A percentile compares a stretch with the other conserved stretches of the same genome.
Conservation (phyloP, 1,284 basidiomycete genomes). For the Schizophyllum commune region DNA sequence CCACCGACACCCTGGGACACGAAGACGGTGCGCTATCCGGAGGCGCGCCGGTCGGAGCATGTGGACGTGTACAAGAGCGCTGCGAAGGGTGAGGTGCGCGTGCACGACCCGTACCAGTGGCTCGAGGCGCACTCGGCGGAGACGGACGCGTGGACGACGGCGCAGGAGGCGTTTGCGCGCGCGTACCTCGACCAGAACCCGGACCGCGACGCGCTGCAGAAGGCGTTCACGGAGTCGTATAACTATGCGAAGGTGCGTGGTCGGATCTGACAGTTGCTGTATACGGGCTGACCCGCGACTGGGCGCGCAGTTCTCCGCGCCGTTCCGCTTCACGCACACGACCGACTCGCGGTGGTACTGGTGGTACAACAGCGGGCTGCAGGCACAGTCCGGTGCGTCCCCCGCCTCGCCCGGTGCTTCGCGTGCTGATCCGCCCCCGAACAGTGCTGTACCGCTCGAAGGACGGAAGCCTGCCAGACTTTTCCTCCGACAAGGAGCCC, state of each 20-base stretch:
- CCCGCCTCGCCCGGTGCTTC: not conserved
- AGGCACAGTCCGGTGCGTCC: slow-evolving; percentile 50
- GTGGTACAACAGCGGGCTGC: slow-evolving; percentile 66
- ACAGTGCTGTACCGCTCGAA: slow-evolving; percentile 63
- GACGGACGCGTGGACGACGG: slow-evolving; percentile 55
- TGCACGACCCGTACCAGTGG: slow-evolving; percentile 72
- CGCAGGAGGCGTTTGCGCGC: slow-evolving; percentile 56
- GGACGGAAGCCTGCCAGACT: slow-evolving; percentile 43
- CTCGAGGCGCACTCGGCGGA: slow-evolving; percentile 56
- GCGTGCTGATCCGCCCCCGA: not conserved
- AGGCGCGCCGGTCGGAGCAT: slow-evolving; percentile 54
- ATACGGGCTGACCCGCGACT: not conserved
- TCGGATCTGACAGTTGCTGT: slow-evolving; percentile 1
- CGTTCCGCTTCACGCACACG: slow-evolving; percentile 33
- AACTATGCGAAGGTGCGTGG: slow-evolving; percentile 62
- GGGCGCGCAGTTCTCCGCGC: slow-evolving; percentile 47
- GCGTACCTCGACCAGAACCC: slow-evolving; percentile 54
- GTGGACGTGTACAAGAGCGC: slow-evolving; percentile 65
- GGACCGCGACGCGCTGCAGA: slow-evolving; percentile 49
- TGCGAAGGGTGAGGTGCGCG: slow-evolving; percentile 46
- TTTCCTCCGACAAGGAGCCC: slow-evolving; percentile 33
- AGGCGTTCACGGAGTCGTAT: slow-evolving; percentile 52
- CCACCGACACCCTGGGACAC: not conserved
- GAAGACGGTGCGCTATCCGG: slow-evolving; percentile 38
- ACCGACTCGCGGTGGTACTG: slow-evolving; percentile 73